Evolutionary conservation across 768 basidiomycete genomes (phyloP), one percentile per base, ranked within the genome.

Genomic region (Suillus clintonianus): DNA sequence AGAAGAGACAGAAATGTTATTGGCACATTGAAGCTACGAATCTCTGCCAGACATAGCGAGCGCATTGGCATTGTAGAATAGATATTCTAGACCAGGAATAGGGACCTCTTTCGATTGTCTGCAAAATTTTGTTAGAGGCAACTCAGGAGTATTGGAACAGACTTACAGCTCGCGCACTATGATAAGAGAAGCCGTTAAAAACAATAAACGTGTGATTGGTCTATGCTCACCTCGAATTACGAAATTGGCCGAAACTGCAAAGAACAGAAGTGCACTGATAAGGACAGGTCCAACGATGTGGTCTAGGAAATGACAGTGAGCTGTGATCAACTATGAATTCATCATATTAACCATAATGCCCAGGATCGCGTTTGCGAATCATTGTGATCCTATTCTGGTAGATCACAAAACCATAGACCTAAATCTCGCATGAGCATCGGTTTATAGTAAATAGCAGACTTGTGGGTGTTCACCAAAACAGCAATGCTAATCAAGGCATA

Each of bases 301-400:
- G 70, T 97, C 97, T 97, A 66, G 19, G 58, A 54, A 39, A 22
- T 10, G 15, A 41, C 69, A 30, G 56, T 63, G 41, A 61, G 53
- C 32, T 9, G 34, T 62, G 32, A 17, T 19, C 27, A 17, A 58
- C 22, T n/a, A 51, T 45, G n/a, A 1, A 24, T n/a, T 10, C 39
- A 39, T 55, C 24, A 27, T 32, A 76, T 82, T 50, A 61, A 97
- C 95, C 95, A 68, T 97, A 97, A 70, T 91, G 88, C 0, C 93
- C 91, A 32, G 94, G 90, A 76, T 95, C 92, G 54, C 96, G 83
- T 65, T 89, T 86, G 14, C 91, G 89, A 66, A 99, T 99, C 88
- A 95, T 89, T 54, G 90, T 90, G 60, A 98, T 87, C 51, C 97
- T 86, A 64, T 88, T 84, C 73, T 98, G 93, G 72, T 97, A 98